These are phyloP conservation scores for Paraphaeosphaeria minitans DNA, from an alignment of 2,329 filamentous ascomycete species.

Conservation along the genomic window DNA sequence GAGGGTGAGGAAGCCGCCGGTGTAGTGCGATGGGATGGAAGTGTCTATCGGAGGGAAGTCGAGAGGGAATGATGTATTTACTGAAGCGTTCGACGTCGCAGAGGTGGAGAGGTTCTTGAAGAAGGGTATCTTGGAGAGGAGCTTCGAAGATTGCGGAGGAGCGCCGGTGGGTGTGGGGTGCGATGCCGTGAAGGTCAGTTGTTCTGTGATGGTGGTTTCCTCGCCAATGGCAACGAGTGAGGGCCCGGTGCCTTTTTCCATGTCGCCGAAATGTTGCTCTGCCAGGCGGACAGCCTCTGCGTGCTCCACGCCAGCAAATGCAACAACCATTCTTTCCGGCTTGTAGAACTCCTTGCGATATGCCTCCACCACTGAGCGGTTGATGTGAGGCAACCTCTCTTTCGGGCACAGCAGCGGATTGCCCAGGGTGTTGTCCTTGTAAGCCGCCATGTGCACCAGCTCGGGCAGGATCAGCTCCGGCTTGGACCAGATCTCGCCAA, in stretches of 20 bases:
- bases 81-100: constrained; percentile 64
- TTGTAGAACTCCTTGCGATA: constrained; percentile 85
- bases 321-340: constrained; percentile 90
- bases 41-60: constrained; percentile 60
- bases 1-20: constrained; percentile 88
- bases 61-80: constrained; percentile 55
- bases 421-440: constrained; percentile 93
- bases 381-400: constrained; percentile 77
- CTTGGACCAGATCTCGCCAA: constrained; percentile 96
- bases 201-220: constrained; percentile 30
- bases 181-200: constrained; percentile 54
- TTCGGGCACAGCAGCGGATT: constrained; percentile 91
- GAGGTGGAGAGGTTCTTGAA: constrained; percentile 87
- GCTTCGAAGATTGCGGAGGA: constrained; percentile 62
- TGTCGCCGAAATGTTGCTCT: constrained; percentile 88
- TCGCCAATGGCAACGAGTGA: constrained; percentile 42
- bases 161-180: constrained; percentile 45
- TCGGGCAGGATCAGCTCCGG: constrained; percentile 95
- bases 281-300: constrained; percentile 77
- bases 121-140: constrained; percentile 85
- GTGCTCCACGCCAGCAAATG: constrained; percentile 91
- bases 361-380: constrained; percentile 71
- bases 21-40: constrained; percentile 76
- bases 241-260: constrained; percentile 64
- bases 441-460: constrained; percentile 92